A percentile compares a stretch with the other conserved stretches of the same genome.
These are phyloP conservation scores for Copromyces sp. DNA, from an alignment of 495 filamentous ascomycete species.

Conservation along the genomic window DNA sequence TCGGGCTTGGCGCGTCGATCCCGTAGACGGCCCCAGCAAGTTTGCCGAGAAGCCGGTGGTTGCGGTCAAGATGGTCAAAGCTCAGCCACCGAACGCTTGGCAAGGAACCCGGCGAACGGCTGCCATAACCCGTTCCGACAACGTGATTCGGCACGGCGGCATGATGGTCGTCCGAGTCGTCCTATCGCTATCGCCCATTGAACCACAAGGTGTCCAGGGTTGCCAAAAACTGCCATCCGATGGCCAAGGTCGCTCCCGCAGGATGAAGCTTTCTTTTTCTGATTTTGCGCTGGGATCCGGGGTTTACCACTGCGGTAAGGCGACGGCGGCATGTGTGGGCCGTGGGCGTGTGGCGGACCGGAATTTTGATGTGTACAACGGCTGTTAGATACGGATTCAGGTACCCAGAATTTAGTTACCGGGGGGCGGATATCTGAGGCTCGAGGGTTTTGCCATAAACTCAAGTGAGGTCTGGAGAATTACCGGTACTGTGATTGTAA, in stretches of 20 bases:
- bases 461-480: neutral
- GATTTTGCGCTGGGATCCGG: neutral
- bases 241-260: neutral
- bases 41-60: neutral
- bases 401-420: neutral
- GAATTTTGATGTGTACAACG: neutral
- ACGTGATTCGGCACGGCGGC: neutral
- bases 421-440: neutral
- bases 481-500: neutral
- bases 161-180: neutral
- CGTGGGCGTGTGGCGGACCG: too few relatives aligned
- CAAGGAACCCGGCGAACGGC: neutral
- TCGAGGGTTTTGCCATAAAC: neutral
- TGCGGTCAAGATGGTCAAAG: neutral
- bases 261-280: neutral
- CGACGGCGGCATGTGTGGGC: too few relatives aligned
- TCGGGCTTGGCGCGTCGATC: neutral
- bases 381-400: neutral
- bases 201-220: neutral
- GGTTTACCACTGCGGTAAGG: neutral
- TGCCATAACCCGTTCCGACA: neutral
- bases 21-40: neutral
- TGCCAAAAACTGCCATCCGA: neutral
- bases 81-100: neutral
- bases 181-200: neutral